Conservation (phyloP, 345 rosid genomes). For the Ceriops tagal region DNA sequence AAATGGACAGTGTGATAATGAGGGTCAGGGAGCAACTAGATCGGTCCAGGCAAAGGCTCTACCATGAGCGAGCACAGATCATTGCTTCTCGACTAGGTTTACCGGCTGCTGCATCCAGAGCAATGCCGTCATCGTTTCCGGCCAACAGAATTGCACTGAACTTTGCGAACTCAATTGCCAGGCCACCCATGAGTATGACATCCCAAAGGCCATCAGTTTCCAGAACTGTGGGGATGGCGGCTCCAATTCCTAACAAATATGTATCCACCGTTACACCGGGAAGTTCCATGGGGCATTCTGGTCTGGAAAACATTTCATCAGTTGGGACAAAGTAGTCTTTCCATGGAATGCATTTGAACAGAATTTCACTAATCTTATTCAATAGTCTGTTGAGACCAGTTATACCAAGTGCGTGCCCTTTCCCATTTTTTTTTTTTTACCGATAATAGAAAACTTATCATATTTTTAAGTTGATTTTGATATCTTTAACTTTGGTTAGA, state of each 20-base stretch:
- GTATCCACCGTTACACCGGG: slow-evolving; percentile 45
- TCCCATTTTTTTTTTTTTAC: background rate
- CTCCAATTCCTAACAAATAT: slow-evolving; percentile 42
- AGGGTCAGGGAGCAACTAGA: slow-evolving; percentile 89
- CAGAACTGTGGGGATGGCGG: slow-evolving; percentile 50
- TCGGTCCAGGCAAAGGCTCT: slow-evolving; percentile 81
- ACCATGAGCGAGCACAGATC: slow-evolving; percentile 88
- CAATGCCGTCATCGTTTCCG: slow-evolving; percentile 50
- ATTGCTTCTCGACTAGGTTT: slow-evolving; percentile 82
- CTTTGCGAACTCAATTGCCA: slow-evolving; percentile 51
- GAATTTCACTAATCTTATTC: slow-evolving; percentile 12
- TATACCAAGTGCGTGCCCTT: slow-evolving; percentile 30
- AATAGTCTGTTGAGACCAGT: background rate
- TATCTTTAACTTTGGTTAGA: too few relatives aligned
- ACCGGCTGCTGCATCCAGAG: slow-evolving; percentile 58
- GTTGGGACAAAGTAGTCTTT: slow-evolving; percentile 32
- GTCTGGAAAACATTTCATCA: slow-evolving; percentile 35
- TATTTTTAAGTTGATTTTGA: too few relatives aligned
- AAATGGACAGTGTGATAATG: slow-evolving; percentile 57
- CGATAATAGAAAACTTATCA: background rate
- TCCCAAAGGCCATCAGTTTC: slow-evolving; percentile 66
- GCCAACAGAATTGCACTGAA: slow-evolving; percentile 68
- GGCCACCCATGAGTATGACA: slow-evolving; percentile 62
- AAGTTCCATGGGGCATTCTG: slow-evolving; percentile 46
- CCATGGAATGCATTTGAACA: slow-evolving; percentile 15